Evolutionary conservation across 2,329 filamentous ascomycete species (phyloP).

Genomic region (Aspergillus pseudotamarii): DNA sequence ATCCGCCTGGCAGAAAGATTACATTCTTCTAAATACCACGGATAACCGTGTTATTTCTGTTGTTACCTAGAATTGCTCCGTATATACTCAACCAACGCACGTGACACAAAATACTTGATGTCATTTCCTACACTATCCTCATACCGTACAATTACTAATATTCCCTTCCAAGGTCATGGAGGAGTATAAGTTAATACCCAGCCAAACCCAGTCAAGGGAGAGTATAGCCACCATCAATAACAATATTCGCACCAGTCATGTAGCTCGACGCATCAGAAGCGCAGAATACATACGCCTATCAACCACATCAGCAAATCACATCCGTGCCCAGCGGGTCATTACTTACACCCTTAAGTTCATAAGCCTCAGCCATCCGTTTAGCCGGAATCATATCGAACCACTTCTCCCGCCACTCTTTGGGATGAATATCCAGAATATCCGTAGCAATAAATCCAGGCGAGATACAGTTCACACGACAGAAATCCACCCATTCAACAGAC

Average conservation of each 20-base stretch:
- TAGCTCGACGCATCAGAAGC: neutral
- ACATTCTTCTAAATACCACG: too few relatives aligned
- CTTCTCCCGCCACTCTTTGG: constrained; percentile 34
- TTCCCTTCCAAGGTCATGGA: too few relatives aligned
- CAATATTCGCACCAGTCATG: neutral
- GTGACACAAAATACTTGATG: too few relatives aligned
- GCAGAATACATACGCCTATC: neutral
- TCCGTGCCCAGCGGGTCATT: neutral
- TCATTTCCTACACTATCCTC: too few relatives aligned
- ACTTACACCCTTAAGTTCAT: neutral
- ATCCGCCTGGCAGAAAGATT: too few relatives aligned
- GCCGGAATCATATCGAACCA: constrained; percentile 46
- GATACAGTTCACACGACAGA: constrained; percentile 44
- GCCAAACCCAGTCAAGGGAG: neutral
- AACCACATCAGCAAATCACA: constrained; percentile 35
- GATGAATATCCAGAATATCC: constrained; percentile 39
- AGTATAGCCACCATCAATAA: neutral
- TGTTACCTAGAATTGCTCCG: too few relatives aligned
- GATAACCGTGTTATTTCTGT: too few relatives aligned
- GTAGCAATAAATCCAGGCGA: constrained; percentile 47
- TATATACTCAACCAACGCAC: too few relatives aligned
- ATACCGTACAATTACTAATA: too few relatives aligned
- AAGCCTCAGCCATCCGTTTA: neutral
- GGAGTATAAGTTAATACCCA: too few relatives aligned
- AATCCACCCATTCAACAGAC: constrained; percentile 44